Evolutionary conservation across 2,329 filamentous ascomycete genomes (phyloP), one percentile per base, ranked within the genome.

Genomic region (Penicillium sp.): DNA sequence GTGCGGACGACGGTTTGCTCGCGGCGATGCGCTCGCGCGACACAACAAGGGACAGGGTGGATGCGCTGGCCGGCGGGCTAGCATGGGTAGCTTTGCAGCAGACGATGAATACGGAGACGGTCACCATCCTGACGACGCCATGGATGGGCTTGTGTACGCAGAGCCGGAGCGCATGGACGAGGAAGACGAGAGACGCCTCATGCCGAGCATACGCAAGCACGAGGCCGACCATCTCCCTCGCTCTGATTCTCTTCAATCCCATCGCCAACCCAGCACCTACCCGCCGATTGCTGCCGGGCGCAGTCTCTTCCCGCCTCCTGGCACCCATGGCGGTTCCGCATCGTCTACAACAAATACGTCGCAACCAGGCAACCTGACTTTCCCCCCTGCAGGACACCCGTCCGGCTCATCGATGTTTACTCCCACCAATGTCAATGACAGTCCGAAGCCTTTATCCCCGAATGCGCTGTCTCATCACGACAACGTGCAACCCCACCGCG

Each of bases 31-130:
- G 24, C 76, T 99, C 49, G 94, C 94, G 42, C 85, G 94, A 54
- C 94, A 99, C 70, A 95, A 90, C 69, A 97, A 97, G 74, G 94
- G 94, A 31, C 89, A 92, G 49, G 94, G 94, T 49, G 94, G 94
- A 44, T 99, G 94, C 74, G 94, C 95, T 12, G 94, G 94, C 51
- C 85, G 94, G 52, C 83, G 94, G 59, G 86, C 90, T 36, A 96
- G 92, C 65, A 86, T 91, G 81, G 87, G 87, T 41, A 87, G 87
- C 68, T 95, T 91, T 70, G 87, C 84, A 26, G 86, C 87, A 16
- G 88, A 91, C 33, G 90, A 92, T 49, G 89, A 94, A 43, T 79
- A 85, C 52, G 70, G 67, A 0, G 75, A 77, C 29, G 70, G 66
- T 38, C 75, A 56, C 71, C 68, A 76, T 45, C 71, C 74, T 18